Base-by-base conservation (phyloP, 306 rosid genomes). In the Echinosophora koreensis region DNA sequence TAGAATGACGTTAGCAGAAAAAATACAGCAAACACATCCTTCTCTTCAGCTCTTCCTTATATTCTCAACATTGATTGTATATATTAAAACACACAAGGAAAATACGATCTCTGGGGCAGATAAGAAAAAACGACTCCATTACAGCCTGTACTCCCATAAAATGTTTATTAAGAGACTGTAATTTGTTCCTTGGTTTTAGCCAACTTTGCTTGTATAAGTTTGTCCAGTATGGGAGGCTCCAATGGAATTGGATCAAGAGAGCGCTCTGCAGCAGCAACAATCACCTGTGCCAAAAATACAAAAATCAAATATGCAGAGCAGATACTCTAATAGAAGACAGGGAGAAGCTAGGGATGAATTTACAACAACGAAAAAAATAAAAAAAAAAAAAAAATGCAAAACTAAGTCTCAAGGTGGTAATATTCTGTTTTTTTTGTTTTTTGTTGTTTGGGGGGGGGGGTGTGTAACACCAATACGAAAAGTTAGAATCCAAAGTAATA, bases 181-280 rank as follows among this genome's bases (percentile, higher is more conserved):
- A 54, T 84, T 71, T 77, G 91, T 55, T 90, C 89, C 79, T 62
- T 82, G 35, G 88, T 76, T 77, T 89, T 92, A 13, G 88, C 87
- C 90, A 90, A 79, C 87, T 95, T 95, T 10, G 92, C 86, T 76
- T 85, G 96, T 89, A 88, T 78, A 64, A 92, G 98, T 78, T 84
- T 92, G 88, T 92, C 97, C 78, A 95, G 78, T 69, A 95, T 95
- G 71, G 97, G 92, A 62, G 92, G 91, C 75, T 92, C 97, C 77
- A 95, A 77, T 34, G 95, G 96, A 81, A 83, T 82, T 52, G 97
- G 91, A 65, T 95, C 98, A 8, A 95, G 97, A 81, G 97, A 89
- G 62, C 98, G 93, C 84, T 95, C 97, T 35, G 96, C 89, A 11
- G 92, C 89, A 66, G 93, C 96, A 63, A 95, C 96, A 81, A 92